Conservation (phyloP, 306 rosid species). For the Lupinus albus region DNA sequence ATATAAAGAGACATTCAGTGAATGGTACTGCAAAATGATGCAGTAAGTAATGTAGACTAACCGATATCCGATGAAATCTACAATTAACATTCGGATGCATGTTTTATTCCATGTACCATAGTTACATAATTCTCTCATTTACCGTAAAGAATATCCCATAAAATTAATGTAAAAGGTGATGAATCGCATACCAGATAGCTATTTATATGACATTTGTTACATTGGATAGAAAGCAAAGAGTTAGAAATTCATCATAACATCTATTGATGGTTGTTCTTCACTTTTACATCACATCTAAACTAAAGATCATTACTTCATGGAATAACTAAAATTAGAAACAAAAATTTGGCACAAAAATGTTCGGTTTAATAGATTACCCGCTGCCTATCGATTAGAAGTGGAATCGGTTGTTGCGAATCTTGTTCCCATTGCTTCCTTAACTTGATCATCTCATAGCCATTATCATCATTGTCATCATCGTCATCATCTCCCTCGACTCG, state of each 20-base stretch:
- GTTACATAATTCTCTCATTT: too few relatives aligned
- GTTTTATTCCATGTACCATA: neutral
- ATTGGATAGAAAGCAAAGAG: neutral
- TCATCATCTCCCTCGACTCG: constrained; percentile 97
- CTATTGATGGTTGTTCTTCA: neutral
- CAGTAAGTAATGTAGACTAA: neutral
- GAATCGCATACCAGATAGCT: too few relatives aligned
- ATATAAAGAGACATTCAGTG: constrained; percentile 18
- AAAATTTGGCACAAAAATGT: constrained; percentile 1
- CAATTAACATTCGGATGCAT: neutral
- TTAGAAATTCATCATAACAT: neutral
- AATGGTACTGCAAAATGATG: neutral
- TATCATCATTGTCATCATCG: constrained; percentile 82
- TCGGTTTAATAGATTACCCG: constrained; percentile 49
- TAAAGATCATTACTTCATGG: constrained; percentile 1
- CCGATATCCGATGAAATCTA: neutral
- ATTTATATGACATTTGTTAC: neutral
- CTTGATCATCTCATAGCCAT: constrained; percentile 56
- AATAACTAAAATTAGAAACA: neutral
- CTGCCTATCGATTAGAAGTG: constrained; percentile 84
- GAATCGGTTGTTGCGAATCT: constrained; percentile 80
- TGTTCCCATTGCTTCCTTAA: constrained; percentile 77
- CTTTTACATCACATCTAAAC: neutral
- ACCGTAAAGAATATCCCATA: too few relatives aligned
- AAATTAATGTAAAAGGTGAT: too few relatives aligned